These are phyloP conservation scores for Blastomyces parvus DNA, from an alignment of 2,329 filamentous ascomycete genomes.

Conservation along the genomic window DNA sequence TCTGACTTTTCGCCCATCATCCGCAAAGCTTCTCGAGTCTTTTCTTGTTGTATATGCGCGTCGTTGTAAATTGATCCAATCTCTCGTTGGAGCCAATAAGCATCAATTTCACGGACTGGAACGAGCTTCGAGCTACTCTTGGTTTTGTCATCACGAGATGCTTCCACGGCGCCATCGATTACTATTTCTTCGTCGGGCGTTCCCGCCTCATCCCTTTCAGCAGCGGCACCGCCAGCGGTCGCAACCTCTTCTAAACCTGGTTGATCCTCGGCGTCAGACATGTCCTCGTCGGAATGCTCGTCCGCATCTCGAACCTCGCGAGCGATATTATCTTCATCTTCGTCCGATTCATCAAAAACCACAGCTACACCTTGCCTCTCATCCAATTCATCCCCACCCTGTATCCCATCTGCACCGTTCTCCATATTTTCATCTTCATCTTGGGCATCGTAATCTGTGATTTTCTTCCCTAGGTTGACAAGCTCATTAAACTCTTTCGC, in stretches of 20 bases:
- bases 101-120: constrained; percentile 82
- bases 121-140: constrained; percentile 50
- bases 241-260: constrained; percentile 44
- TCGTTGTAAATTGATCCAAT: constrained; percentile 83
- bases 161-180: constrained; percentile 55
- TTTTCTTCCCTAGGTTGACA: constrained; percentile 94
- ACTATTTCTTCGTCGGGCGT: constrained; percentile 60
- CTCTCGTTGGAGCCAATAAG: constrained; percentile 92
- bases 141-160: constrained; percentile 36
- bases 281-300: constrained; percentile 66
- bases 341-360: constrained; percentile 87
- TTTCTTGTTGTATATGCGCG: constrained; percentile 85
- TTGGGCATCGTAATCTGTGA: constrained; percentile 94
- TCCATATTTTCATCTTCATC: constrained; percentile 88
- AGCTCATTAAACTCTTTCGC: constrained; percentile 95
- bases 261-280: constrained; percentile 52
- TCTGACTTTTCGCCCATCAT: constrained; percentile 67
- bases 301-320: constrained; percentile 80
- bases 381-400: constrained; percentile 67
- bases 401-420: constrained; percentile 55
- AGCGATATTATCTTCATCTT: constrained; percentile 69
- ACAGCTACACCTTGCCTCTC: constrained; percentile 95
- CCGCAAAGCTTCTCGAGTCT: constrained; percentile 72
- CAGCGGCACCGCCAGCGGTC: constrained; percentile 34
- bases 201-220: constrained; percentile 39